A percentile compares a stretch with the other conserved stretches of the same genome.
phyloP scores from a whole-genome alignment of 257 asterid species.

The Eustoma russellianum region DNA sequence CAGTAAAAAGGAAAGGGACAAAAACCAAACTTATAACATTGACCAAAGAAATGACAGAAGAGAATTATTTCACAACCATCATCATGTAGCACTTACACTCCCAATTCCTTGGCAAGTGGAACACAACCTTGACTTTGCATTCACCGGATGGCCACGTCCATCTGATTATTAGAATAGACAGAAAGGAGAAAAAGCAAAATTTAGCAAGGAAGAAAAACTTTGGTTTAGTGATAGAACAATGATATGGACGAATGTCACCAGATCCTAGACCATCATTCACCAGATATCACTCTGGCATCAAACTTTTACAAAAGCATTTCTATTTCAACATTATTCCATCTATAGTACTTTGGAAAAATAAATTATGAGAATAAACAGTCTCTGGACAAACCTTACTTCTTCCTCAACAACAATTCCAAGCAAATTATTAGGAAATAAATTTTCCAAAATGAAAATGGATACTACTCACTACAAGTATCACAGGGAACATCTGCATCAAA shows the following conservation, averaged over 20 bases:
- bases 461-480: conserved; percentile 72
- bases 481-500: conserved; percentile 86
- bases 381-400: not conserved
- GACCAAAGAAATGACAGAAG: not conserved
- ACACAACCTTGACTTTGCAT: conserved; percentile 55
- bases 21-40: conserved; percentile 6
- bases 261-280: too few species aligned
- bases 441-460: conserved; percentile 4
- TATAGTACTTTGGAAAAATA: too few species aligned
- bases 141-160: conserved; percentile 69
- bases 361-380: too few species aligned
- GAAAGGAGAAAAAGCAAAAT: conserved; percentile 1
- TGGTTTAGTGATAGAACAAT: not conserved
- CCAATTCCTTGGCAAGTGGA: conserved; percentile 79
- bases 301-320: too few species aligned
- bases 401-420: not conserved
- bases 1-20: conserved; percentile 4
- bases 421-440: not conserved
- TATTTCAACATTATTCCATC: too few species aligned
- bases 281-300: too few species aligned
- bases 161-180: conserved; percentile 37
- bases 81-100: conserved; percentile 40
- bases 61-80: not conserved
- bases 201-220: not conserved
- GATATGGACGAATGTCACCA: too few species aligned